phyloP scores from a whole-genome alignment of 2,329 filamentous ascomycete genomes.

The Botrytis galanthina region DNA sequence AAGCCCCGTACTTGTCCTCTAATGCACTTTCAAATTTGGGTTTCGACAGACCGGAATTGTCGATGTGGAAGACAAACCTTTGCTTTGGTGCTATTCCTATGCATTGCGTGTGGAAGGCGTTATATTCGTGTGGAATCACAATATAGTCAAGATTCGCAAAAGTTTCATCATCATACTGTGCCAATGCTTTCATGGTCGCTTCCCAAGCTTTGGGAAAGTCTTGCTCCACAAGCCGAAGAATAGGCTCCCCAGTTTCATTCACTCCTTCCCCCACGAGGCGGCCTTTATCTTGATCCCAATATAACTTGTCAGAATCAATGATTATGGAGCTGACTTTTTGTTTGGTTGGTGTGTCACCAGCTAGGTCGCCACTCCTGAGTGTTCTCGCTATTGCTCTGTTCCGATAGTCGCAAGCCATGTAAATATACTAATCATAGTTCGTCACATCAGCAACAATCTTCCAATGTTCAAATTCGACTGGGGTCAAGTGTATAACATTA shows the following conservation, averaged over 20 bases:
- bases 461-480: not conserved
- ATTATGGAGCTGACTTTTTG: constrained; percentile 1
- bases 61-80: constrained; percentile 11
- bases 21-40: not conserved
- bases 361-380: constrained; percentile 1
- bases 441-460: not conserved
- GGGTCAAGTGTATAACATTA: not conserved
- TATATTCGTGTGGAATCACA: not conserved
- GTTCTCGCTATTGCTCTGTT: constrained; percentile 8
- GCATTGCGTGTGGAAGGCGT: not conserved
- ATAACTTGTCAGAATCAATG: constrained; percentile 4
- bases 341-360: not conserved
- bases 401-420: constrained; percentile 3
- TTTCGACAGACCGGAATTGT: not conserved
- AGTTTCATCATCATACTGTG: not conserved
- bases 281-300: not conserved
- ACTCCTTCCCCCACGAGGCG: fast-evolving
- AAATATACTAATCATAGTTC: not conserved
- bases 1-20: not conserved
- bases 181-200: not conserved
- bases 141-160: constrained; percentile 10
- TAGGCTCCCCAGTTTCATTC: not conserved
- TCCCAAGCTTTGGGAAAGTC: not conserved
- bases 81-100: constrained; percentile 11
- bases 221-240: not conserved